These are phyloP conservation scores for Shiraia bambusicola DNA, from an alignment of 2,329 filamentous ascomycete species.

Conservation along the genomic window DNA sequence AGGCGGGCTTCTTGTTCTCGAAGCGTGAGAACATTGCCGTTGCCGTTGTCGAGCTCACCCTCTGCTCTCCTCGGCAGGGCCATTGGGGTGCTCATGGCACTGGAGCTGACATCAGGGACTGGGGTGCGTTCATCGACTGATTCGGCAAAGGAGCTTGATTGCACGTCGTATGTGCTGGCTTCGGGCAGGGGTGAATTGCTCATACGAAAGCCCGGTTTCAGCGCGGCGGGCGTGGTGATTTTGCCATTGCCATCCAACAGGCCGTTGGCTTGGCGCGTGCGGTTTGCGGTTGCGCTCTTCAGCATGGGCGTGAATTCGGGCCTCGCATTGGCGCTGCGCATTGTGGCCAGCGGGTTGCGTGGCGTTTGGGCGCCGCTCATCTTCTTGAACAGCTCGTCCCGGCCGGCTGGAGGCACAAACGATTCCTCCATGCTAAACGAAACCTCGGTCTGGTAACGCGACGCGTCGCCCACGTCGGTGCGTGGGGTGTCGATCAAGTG, in stretches of 20 bases:
- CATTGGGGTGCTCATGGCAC: slow-evolving; percentile 77
- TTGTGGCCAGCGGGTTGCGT: slow-evolving; percentile 64
- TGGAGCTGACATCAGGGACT: slow-evolving; percentile 76
- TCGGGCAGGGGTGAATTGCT: slow-evolving; percentile 76
- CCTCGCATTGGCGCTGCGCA: slow-evolving; percentile 56
- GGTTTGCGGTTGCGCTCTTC: slow-evolving; percentile 75
- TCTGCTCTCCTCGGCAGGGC: slow-evolving; percentile 67
- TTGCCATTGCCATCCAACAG: slow-evolving; percentile 41
- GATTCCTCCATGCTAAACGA: slow-evolving; percentile 87
- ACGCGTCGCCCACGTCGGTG: slow-evolving; percentile 81
- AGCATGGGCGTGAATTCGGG: slow-evolving; percentile 93
- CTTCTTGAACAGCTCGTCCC: slow-evolving; percentile 71
- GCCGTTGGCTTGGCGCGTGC: slow-evolving; percentile 49
- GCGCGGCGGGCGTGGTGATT: slow-evolving; percentile 64
- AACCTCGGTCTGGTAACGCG: slow-evolving; percentile 69
- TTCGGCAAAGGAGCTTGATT: slow-evolving; percentile 54
- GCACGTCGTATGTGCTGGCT: slow-evolving; percentile 61
- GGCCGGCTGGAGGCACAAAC: slow-evolving; percentile 74
- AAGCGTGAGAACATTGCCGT: slow-evolving; percentile 88
- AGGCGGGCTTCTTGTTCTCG: slow-evolving; percentile 93
- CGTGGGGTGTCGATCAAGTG: slow-evolving; percentile 77
- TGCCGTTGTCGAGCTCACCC: slow-evolving; percentile 67
- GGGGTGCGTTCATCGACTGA: slow-evolving; percentile 67
- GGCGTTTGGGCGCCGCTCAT: slow-evolving; percentile 72
- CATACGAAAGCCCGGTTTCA: slow-evolving; percentile 63